These are phyloP conservation scores for Nitzschia sp. DNA, from an alignment of 108 stramenopile species.

Conservation along the genomic window DNA sequence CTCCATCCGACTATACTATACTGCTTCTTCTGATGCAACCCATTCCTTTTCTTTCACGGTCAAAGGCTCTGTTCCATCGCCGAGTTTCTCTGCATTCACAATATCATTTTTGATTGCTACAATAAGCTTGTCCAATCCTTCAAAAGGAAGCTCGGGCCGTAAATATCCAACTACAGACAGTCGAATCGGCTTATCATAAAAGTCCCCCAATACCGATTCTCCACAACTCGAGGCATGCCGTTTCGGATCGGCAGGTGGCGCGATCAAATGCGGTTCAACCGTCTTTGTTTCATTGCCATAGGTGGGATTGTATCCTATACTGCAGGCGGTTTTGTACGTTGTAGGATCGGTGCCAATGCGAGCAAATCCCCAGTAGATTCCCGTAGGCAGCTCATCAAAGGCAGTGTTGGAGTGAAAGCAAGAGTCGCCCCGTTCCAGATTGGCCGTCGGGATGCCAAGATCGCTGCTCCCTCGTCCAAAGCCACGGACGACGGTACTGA, in stretches of 20 bases:
- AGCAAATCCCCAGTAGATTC: constrained; percentile 86
- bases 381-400: constrained; percentile 72
- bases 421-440: constrained; percentile 42
- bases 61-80: constrained; percentile 26
- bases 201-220: constrained; percentile 79
- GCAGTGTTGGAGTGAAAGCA: constrained; percentile 25
- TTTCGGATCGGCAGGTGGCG: constrained; percentile 35
- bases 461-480: constrained; percentile 85
- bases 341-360: constrained; percentile 41
- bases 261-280: constrained; percentile 86
- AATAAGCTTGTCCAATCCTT: constrained; percentile 82
- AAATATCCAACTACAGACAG: constrained; percentile 83
- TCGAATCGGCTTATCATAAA: constrained; percentile 78
- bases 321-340: constrained; percentile 39
- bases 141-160: constrained; percentile 86
- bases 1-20: neutral
- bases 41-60: constrained; percentile 43
- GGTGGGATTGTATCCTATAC: constrained; percentile 92
- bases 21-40: constrained; percentile 38
- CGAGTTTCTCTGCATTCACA: constrained; percentile 42
- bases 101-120: constrained; percentile 82
- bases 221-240: constrained; percentile 64
- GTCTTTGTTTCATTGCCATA: constrained; percentile 81
- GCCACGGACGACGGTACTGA: constrained; percentile 67
- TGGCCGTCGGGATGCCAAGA: constrained; percentile 93